phyloP scores from a whole-genome alignment of 2,329 filamentous ascomycete species.

The Gliomastix tumulicola region DNA sequence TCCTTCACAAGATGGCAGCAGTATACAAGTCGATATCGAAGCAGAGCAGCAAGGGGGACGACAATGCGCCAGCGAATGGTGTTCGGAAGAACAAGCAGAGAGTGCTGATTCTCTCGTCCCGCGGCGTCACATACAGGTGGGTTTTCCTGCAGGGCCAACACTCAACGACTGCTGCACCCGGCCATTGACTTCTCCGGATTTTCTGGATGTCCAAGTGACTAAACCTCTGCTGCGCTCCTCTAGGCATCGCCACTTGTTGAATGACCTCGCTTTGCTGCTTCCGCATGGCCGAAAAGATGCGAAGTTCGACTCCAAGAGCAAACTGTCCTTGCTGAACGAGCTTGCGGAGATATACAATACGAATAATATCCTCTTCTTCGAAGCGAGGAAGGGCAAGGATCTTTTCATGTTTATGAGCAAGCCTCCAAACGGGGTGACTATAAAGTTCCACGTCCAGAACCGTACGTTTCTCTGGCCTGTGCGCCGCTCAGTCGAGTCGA shows the following conservation, averaged over 20 bases:
- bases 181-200: no score
- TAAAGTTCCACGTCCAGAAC: conserved; percentile 72
- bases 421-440: conserved; percentile 62
- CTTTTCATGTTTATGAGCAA: conserved; percentile 92
- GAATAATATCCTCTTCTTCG: conserved; percentile 93
- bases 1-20: no score
- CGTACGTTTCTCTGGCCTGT: conserved; percentile 30
- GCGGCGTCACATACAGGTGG: conserved; percentile 84
- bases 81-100: conserved; percentile 62
- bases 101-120: conserved; percentile 83
- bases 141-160: conserved; percentile 8
- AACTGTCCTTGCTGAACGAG: conserved; percentile 74
- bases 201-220: no score
- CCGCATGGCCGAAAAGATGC: conserved; percentile 91
- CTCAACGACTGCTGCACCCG: not conserved
- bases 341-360: conserved; percentile 75
- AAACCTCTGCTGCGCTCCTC: not conserved
- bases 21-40: conserved; percentile 72
- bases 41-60: conserved; percentile 37
- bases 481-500: not conserved
- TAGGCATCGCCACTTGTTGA: conserved; percentile 88
- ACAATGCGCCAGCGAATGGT: conserved; percentile 40
- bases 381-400: conserved; percentile 90
- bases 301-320: conserved; percentile 94
- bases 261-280: conserved; percentile 81